These are phyloP conservation scores for Malassezia pachydermatis DNA, from an alignment of 1,284 basidiomycete genomes.

Conservation along the genomic window DNA sequence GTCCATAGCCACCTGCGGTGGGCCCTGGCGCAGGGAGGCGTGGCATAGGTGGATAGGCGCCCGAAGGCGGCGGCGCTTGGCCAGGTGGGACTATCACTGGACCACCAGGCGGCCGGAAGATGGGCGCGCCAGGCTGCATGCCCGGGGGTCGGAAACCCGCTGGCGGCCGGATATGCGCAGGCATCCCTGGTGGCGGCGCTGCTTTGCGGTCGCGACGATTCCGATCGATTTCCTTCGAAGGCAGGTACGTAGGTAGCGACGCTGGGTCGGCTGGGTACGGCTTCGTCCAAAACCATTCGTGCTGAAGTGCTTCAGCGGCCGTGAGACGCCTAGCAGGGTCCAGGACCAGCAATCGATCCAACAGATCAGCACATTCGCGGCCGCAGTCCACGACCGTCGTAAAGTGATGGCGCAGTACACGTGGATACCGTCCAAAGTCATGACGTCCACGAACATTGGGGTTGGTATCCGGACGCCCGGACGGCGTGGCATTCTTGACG, in stretches of 20 bases:
- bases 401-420: conserved; percentile 29
- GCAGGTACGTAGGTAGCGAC: conserved; percentile 41
- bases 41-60: conserved; percentile 16
- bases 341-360: conserved; percentile 38
- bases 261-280: conserved; percentile 40
- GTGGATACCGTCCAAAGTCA: conserved; percentile 31
- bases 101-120: no score
- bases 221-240: conserved; percentile 43
- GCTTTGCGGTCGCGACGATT: conserved; percentile 24
- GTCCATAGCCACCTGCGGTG: neutral
- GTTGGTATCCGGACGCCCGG: conserved; percentile 31
- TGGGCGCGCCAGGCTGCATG: neutral
- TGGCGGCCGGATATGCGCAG: neutral
- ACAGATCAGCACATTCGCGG: conserved; percentile 35
- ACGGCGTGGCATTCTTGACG: conserved; percentile 40
- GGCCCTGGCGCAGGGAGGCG: conserved; percentile 5
- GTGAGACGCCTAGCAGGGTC: conserved; percentile 41
- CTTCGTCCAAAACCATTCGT: conserved; percentile 43
- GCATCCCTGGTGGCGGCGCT: neutral
- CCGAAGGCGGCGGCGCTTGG: neutral
- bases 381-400: conserved; percentile 24
- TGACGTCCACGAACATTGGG: conserved; percentile 27
- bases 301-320: conserved; percentile 37
- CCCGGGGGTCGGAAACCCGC: neutral
- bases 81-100: neutral